phyloP scores from a whole-genome alignment of 1,139 yeast species.

The Hansenula sp. region DNA sequence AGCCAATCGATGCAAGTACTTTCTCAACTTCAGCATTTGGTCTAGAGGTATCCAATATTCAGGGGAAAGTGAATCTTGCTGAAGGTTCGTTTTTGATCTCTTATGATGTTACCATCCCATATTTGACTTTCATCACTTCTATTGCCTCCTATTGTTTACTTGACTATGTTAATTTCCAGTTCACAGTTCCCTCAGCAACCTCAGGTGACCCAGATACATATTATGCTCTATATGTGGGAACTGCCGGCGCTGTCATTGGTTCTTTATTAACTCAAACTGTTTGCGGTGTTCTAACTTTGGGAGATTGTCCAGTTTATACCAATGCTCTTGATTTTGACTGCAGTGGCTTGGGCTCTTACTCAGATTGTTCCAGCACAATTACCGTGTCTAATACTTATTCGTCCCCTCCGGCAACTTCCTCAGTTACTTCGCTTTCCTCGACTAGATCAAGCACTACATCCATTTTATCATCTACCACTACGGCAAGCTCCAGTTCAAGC shows the following conservation, averaged over 20 bases:
- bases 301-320: slow-evolving; percentile 6
- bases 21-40: slow-evolving; percentile 9
- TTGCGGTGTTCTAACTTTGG: neutral
- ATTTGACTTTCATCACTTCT: slow-evolving; percentile 1
- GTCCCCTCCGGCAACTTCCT: slow-evolving; percentile 1
- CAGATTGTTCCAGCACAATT: neutral
- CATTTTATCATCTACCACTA: no score
- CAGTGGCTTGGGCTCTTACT: neutral
- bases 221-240: slow-evolving; percentile 12
- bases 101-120: slow-evolving; percentile 5
- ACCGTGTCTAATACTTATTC: neutral
- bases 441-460: no score
- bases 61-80: slow-evolving; percentile 12
- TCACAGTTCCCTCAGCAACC: slow-evolving; percentile 1
- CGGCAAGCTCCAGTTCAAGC: no score
- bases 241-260: slow-evolving; percentile 5
- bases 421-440: no score
- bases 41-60: slow-evolving; percentile 5
- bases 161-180: slow-evolving; percentile 13
- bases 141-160: slow-evolving; percentile 7
- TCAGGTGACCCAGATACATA: neutral
- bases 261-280: neutral
- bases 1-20: slow-evolving; percentile 7
- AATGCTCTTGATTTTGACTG: neutral
- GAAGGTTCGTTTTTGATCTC: slow-evolving; percentile 12